Conservation (phyloP, 306 rosid genomes). For the Benincasa hispida region DNA sequence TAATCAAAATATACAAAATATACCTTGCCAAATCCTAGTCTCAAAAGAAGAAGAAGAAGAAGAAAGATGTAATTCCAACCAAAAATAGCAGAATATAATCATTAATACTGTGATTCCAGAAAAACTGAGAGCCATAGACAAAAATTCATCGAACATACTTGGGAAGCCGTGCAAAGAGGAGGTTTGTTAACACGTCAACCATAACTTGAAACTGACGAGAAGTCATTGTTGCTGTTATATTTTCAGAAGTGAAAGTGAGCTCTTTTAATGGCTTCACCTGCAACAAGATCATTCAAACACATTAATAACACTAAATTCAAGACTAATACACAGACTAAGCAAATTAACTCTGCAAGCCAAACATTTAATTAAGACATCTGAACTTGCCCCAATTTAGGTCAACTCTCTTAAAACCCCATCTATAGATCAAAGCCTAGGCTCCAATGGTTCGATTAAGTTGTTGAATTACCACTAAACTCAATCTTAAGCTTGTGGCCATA, state of each 20-base stretch:
- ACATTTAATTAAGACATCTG: neutral
- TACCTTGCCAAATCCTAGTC: too few relatives aligned
- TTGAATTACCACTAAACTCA: too few relatives aligned
- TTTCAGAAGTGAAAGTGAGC: slow-evolving; percentile 71
- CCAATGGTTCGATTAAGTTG: too few relatives aligned
- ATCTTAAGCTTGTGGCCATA: too few relatives aligned
- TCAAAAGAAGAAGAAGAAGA: neutral
- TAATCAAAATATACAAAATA: too few relatives aligned
- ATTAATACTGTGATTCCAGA: neutral
- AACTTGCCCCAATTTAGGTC: too few relatives aligned
- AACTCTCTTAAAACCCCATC: too few relatives aligned
- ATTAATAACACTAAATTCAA: neutral
- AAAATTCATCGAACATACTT: slow-evolving; percentile 44
- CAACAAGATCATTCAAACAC: slow-evolving; percentile 20
- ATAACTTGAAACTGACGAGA: slow-evolving; percentile 98
- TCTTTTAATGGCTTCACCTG: slow-evolving; percentile 97
- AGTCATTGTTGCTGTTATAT: slow-evolving; percentile 94
- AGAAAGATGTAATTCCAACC: neutral
- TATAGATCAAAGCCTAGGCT: too few relatives aligned
- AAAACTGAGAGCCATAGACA: neutral
- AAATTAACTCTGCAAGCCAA: neutral
- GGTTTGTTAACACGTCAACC: slow-evolving; percentile 87
- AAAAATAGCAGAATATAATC: neutral
- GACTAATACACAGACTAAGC: neutral
- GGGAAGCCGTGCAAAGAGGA: slow-evolving; percentile 85